Conservation (phyloP, 2,329 filamentous ascomycete species). For the Epichloe sylvatica region DNA sequence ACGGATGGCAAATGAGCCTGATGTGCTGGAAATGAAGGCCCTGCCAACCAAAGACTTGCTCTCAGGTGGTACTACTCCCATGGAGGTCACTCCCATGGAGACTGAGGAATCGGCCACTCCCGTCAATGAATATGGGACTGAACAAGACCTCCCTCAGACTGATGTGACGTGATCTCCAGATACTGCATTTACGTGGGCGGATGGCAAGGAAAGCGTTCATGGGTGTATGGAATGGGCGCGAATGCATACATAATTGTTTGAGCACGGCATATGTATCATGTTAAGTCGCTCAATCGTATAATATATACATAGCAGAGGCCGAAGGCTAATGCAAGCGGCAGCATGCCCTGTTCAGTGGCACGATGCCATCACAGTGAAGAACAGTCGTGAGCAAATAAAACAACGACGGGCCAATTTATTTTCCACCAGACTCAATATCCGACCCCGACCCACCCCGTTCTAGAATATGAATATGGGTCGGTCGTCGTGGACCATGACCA, state of each 20-base stretch:
- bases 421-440: not conserved
- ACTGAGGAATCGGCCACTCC: not conserved
- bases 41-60: slow-evolving; percentile 18
- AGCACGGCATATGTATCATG: too few relatives aligned
- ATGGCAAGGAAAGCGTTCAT: not conserved
- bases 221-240: not conserved
- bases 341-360: too few relatives aligned
- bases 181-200: not conserved
- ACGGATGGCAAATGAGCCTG: slow-evolving; percentile 33
- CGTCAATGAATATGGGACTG: not conserved
- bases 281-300: too few relatives aligned
- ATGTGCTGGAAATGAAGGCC: slow-evolving; percentile 34
- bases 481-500: not conserved
- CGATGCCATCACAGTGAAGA: too few relatives aligned
- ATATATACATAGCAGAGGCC: too few relatives aligned
- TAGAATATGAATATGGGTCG: not conserved
- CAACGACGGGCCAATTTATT: not conserved
- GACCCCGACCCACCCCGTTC: not conserved
- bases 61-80: slow-evolving; percentile 3
- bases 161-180: not conserved
- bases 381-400: not conserved
- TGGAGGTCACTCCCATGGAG: not conserved
- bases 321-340: too few relatives aligned
- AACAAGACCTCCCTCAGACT: not conserved
- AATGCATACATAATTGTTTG: not conserved